Percentiles rank a stretch among this genome's conserved stretches.
These are phyloP conservation scores for Chytriomyces hyalinus DNA, from an alignment of 192 early-diverging fungal genomes.

Conservation along the genomic window DNA sequence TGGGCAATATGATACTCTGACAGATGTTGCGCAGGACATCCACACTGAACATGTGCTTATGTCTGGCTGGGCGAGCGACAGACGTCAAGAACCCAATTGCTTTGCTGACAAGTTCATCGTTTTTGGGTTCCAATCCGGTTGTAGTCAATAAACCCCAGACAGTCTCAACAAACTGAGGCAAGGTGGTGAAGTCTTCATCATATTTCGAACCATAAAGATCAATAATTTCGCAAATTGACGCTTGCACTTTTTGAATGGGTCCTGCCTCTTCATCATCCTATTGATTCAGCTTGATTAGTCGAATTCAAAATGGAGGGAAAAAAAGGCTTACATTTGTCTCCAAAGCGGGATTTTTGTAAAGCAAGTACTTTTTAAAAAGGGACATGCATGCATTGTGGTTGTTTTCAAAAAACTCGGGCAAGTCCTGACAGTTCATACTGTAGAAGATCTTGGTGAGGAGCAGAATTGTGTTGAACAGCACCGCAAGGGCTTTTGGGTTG, in stretches of 20 bases:
- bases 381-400: constrained; percentile 81
- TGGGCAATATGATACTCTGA: constrained; percentile 90
- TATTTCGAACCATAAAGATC: constrained; percentile 89
- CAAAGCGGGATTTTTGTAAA: constrained; percentile 76
- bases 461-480: constrained; percentile 76
- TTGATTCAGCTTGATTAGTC: neutral
- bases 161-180: constrained; percentile 84
- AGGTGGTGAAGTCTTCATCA: constrained; percentile 83
- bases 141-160: constrained; percentile 88
- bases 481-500: constrained; percentile 67
- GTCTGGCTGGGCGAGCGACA: constrained; percentile 76
- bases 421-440: constrained; percentile 93
- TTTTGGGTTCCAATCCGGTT: constrained; percentile 70
- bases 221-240: constrained; percentile 91
- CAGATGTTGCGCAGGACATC: constrained; percentile 82
- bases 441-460: constrained; percentile 90
- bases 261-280: constrained; percentile 87
- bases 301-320: neutral
- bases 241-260: constrained; percentile 84
- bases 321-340: constrained; percentile 57
- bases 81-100: constrained; percentile 89
- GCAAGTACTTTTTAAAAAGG: constrained; percentile 87
- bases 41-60: constrained; percentile 75
- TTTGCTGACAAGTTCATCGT: constrained; percentile 90
- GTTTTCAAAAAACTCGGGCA: constrained; percentile 97